A percentile compares a stretch with the other conserved stretches of the same genome.
These are phyloP conservation scores for Capsicum baccatum DNA, from an alignment of 257 asterid species.

Conservation along the genomic window DNA sequence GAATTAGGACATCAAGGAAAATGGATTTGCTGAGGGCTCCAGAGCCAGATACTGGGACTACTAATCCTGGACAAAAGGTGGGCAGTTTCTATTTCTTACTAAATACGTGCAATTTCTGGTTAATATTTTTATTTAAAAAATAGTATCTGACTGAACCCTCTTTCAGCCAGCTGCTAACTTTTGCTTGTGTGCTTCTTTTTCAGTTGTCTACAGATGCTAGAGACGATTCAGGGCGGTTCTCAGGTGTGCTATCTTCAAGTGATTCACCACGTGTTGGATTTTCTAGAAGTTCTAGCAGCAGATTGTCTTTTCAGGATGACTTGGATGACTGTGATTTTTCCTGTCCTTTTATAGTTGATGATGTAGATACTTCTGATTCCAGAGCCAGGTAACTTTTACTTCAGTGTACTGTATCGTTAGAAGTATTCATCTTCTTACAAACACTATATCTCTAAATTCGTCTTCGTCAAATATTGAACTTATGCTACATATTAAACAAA, in stretches of 20 bases:
- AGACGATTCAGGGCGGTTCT: constrained; percentile 94
- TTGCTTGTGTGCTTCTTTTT: constrained; percentile 26
- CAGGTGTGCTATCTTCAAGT: constrained; percentile 85
- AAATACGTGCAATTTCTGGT: background rate
- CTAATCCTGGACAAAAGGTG: constrained; percentile 73
- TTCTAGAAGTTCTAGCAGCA: constrained; percentile 94
- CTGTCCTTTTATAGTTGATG: constrained; percentile 96
- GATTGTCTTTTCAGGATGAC: constrained; percentile 94
- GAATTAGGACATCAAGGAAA: constrained; percentile 64
- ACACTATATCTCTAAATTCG: background rate
- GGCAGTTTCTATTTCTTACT: constrained; percentile 28
- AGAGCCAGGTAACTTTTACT: constrained; percentile 59
- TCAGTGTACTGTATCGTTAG: background rate
- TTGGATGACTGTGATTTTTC: constrained; percentile 80
- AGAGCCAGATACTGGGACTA: constrained; percentile 57
- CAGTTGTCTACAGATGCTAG: constrained; percentile 79
- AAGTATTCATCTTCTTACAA: background rate
- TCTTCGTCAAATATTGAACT: background rate
- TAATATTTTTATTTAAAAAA: background rate
- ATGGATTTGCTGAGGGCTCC: constrained; percentile 66
- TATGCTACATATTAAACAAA: no score
- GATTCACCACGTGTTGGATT: constrained; percentile 82
- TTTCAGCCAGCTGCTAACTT: constrained; percentile 18
- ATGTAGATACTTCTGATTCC: constrained; percentile 75
- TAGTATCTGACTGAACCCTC: background rate